phyloP scores from a whole-genome alignment of 176 grass and related monocot genomes.

The Rhynchospora breviuscula region DNA sequence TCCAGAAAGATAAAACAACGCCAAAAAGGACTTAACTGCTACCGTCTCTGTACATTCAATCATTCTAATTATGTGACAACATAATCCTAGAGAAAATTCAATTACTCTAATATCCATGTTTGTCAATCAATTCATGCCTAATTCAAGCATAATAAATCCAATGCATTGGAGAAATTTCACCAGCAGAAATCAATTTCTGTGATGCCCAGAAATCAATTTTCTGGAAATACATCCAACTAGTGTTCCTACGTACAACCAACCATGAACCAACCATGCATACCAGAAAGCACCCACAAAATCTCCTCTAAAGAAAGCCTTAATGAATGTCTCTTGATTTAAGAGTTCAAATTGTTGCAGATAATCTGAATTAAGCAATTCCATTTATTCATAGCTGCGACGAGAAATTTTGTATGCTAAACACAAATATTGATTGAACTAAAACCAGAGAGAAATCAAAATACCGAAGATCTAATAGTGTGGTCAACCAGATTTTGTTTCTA shows the following conservation, averaged over 20 bases:
- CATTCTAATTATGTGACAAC: background rate
- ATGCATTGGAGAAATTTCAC: no score
- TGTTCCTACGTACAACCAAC: no score
- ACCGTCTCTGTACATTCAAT: background rate
- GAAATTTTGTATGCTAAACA: background rate
- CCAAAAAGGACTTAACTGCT: background rate
- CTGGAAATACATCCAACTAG: no score
- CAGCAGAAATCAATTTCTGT: no score
- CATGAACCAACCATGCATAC: background rate
- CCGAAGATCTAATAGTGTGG: conserved; percentile 4
- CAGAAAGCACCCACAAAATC: background rate
- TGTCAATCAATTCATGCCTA: background rate
- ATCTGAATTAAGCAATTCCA: background rate
- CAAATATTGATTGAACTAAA: background rate
- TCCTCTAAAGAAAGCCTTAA: background rate
- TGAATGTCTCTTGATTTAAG: no score
- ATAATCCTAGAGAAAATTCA: background rate
- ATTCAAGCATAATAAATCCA: background rate
- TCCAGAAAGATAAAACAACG: background rate
- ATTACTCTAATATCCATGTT: background rate
- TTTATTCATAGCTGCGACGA: background rate
- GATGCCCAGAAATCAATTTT: no score
- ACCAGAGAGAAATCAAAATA: background rate
- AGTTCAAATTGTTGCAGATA: background rate
- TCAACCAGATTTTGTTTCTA: background rate